Base-by-base conservation (phyloP, 768 basidiomycete species). In the Macrolepiota dolichaula region DNA sequence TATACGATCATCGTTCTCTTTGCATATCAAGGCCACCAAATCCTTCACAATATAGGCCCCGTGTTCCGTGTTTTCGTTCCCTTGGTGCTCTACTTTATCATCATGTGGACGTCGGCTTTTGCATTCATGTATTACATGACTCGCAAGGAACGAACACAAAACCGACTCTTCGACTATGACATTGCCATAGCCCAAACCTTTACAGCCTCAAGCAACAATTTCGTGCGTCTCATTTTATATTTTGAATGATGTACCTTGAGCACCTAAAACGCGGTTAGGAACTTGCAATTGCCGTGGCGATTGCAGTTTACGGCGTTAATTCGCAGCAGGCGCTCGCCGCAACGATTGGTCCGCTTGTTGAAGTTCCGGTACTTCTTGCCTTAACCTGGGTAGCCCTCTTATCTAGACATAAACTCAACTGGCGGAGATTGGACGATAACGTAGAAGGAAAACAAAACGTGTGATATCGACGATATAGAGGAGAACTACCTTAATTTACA, bases 31-130 rank as follows among this genome's bases (percentile, higher is more conserved):
- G 81, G 79, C 2, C 83, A 87, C 54, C 84, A 84, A 59, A 92
- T 94, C 64, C 72, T 92, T 11, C 78, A 86, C 62, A 86, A 92
- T 68, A 76, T 94, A 37, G 86, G 90, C 0, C 81, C 82, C 4
- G 90, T 92, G 2, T 93, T 94, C 73, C 83, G 92, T 17, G 85
- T 91, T 1, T 85, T 90, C 67, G 91, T 93, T 5, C 92, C 93
- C 1, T 81, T 92, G 76, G 75, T 91, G 24, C 75, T 90, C 36
- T 94, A 94, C 74, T 94, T 94, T 70, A 59, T 81, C 47, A 71
- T 92, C 72, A 89, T 93, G 84, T 94, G 90, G 88, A 76, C 42
- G 2, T 72, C 77, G 0, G 81, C 86, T 0, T 91, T 92, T 64
- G 71, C 70, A 32, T 65, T 83, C n/a, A 73, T 44, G 17, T 87